Evolutionary conservation across 441 rosid species (phyloP).

Genomic region (Rhodomyrtus psidioides): DNA sequence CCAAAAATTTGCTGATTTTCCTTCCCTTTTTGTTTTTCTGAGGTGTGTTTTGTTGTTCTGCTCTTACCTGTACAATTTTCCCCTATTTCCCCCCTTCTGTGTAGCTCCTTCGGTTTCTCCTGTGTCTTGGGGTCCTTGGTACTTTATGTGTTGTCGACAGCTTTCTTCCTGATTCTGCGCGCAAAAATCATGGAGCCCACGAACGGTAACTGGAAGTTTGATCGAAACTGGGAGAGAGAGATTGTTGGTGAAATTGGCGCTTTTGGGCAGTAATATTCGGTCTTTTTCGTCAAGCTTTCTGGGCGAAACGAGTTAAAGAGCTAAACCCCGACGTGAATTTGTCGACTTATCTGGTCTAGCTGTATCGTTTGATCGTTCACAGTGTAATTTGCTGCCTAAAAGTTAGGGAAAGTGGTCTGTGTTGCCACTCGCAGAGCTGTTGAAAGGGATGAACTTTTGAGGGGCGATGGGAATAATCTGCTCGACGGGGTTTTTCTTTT

Average conservation of each 20-base stretch:
- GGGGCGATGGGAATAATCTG: neutral
- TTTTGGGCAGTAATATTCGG: neutral
- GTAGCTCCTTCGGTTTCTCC: neutral
- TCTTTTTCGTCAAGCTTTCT: neutral
- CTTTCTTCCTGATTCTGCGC: neutral
- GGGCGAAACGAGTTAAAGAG: neutral
- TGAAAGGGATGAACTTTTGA: neutral
- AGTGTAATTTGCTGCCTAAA: neutral
- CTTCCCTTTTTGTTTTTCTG: neutral
- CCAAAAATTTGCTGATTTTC: neutral
- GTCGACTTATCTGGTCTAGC: neutral
- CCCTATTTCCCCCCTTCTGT: neutral
- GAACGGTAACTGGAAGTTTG: neutral
- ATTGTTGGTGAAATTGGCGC: neutral
- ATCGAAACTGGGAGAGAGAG: neutral
- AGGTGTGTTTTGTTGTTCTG: slow-evolving; percentile 7
- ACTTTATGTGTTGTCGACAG: neutral
- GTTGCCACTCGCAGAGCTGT: neutral
- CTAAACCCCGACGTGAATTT: neutral
- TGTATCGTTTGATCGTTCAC: neutral
- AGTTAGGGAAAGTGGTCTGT: neutral
- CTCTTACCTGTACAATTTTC: neutral
- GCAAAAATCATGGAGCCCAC: neutral
- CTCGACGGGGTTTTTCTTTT: neutral
- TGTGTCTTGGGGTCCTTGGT: neutral